Base-by-base conservation (phyloP, 139 green algal species). In the Asterochloris erici region DNA sequence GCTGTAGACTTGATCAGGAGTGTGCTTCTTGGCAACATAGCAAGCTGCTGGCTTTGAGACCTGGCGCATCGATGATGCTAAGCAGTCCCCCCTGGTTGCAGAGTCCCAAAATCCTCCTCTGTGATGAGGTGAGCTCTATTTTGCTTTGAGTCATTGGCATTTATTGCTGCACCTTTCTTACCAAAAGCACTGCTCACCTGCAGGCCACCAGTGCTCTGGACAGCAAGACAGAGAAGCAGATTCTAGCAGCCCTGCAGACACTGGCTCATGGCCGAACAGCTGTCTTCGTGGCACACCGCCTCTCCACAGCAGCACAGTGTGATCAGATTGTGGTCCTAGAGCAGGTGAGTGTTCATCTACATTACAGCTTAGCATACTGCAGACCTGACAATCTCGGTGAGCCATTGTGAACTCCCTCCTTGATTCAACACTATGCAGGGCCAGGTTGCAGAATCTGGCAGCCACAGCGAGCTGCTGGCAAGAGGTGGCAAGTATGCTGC, bases 221-320 rank as follows among this genome's bases (percentile, higher is more conserved):
- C 87, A 87, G 85, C 64, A 85, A 78, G 23, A 98, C 94, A 14
- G 92, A 97, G 83, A 82, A 84, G 38, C 78, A 93, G 26, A 94
- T 95, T 54, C 88, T 98, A 61, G 74, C 80, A n/a, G 82, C 89
- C 11, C 78, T 93, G 63, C 86, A 88, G 74, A 38, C 28, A 21
- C 83, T 92, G 26, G 82, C 84, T 4, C 27, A 73, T 64, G 94
- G 94, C 0, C 90, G 96, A n/a, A 99, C 97, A 14, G 93, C 90
- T 69, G 85, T 99, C 19, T 93, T 99, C 78, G 93, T 99, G 13
- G 97, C 97, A 9, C 97, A 99, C 88, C 91, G 97, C 11, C 91
- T 99, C 21, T 96, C 90, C 74, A 99, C 97, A 17, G 94, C 93
- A 21, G 93, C 94, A 0, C 88, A 93, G 87, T 97, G 93, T 68